Base-by-base conservation (phyloP, 148 eudicot species). In the Euryodendron excelsum region DNA sequence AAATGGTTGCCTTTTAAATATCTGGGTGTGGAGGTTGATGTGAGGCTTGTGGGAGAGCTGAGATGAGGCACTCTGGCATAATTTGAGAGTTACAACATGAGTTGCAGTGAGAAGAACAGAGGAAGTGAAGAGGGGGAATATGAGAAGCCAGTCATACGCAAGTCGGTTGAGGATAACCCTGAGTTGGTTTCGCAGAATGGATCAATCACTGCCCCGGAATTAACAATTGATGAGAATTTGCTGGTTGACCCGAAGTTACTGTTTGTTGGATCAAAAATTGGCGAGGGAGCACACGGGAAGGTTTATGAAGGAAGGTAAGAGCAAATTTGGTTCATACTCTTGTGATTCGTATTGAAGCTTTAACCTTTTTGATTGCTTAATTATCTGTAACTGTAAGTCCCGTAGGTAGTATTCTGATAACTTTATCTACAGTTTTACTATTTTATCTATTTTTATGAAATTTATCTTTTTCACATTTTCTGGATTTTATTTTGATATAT, bases 241-340 rank as follows among this genome's bases (percentile, higher is more conserved):
- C 85, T 93, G 44, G 91, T 93, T 82, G 95, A 93, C 86, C 97
- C 97, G 2, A 91, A 87, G 76, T 71, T 85, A 81, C 84, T 92
- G 74, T 92, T 89, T 78, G 91, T 92, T 67, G 97, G 93, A 65
- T 81, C 89, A 0, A 91, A 93, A 78, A 88, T 93, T 82, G 97
- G 95, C 23, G 97, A 93, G 78, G 97, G 97, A 47, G 95, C 97
- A 72, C 94, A 93, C 79, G 97, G 95, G 31, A 89, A 87, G 81
- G 97, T 93, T 78, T 93, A 87, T 81, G 83, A 91, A 86, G 97
- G 97, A 82, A 91, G 94, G 97, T 93, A 28, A 55, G 85, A 39
- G 20, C 33, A 37, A 61, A 47, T 53, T 47, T 44, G 53, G 44
- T 27, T 72, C n/a, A n/a, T 30, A 47, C 7, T 48, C 18, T 34